Base-by-base conservation (phyloP, 495 filamentous ascomycete genomes). In the Penicillium herquei region DNA sequence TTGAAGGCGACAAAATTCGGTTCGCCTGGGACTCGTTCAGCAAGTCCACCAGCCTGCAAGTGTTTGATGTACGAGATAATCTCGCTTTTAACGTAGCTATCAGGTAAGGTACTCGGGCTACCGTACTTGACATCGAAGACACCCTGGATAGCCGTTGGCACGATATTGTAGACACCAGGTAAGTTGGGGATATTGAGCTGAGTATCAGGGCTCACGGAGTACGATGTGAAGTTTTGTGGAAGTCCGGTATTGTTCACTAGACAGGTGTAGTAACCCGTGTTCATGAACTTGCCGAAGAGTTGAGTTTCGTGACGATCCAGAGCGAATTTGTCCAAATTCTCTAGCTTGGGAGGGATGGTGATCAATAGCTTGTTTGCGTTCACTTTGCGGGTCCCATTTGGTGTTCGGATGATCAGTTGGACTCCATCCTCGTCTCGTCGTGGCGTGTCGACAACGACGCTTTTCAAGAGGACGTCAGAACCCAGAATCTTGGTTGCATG, bases 361-460 rank as follows among this genome's bases (percentile, higher is more conserved):
- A 78, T 62, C 34, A 84, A 52, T 11, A 83, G 61, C 55, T 79
- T 77, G 30, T 69, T 74, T 3, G 77, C 76, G 44, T 62, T 50
- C 52, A 83, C 70, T 30, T 69, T 61, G 51, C 69, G 65, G 0
- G 8, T 30, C 1, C 75, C 78, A 7, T 58, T 51, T 0, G 70
- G 64, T 1, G 72, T 75, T 30, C 67, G 44, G 7, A 80, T 64
- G 6, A 62, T 30, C 7, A 80, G 35, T 21, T 65, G 56, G 12
- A 77, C 63, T 8, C 54, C 54, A 5, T 52, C 26, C 2, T 49
- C 8, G n/a, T 51, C 37, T 44, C 63, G 55, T 7, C 75, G 68
- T n/a, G 63, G 37, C 1, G 69, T 64, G 1, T 58, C 34, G 0
- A 62, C 37, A 17, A 80, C 71, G 0, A 51, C 51, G 16, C 60